These are phyloP conservation scores for Alternaria panax DNA, from an alignment of 2,329 filamentous ascomycete species.

Conservation along the genomic window DNA sequence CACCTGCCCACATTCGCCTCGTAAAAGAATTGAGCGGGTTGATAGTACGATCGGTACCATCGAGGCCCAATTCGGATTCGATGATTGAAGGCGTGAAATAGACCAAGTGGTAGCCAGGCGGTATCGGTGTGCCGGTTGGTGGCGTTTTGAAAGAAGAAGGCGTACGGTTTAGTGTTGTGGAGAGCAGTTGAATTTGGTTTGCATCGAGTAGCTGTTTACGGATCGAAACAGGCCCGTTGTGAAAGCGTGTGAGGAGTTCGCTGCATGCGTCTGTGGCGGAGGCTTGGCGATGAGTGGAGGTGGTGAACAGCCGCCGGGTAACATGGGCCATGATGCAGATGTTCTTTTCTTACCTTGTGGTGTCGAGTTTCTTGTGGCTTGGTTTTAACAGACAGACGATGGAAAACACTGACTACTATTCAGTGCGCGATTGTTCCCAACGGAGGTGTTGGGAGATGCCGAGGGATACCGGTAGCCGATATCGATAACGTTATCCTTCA, in stretches of 20 bases:
- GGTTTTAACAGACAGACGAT: not conserved
- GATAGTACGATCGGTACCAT: constrained; percentile 85
- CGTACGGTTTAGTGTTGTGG: constrained; percentile 36
- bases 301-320: constrained; percentile 30
- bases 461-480: constrained; percentile 35
- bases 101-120: constrained; percentile 80
- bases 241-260: constrained; percentile 43
- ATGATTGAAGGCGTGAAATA: constrained; percentile 82
- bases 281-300: constrained; percentile 17
- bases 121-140: constrained; percentile 53
- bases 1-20: constrained; percentile 91
- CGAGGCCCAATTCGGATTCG: constrained; percentile 70
- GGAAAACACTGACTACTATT: not conserved
- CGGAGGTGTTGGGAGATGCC: not conserved
- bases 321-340: constrained; percentile 22
- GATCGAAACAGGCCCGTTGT: constrained; percentile 35
- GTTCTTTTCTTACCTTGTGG: too few relatives aligned
- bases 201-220: constrained; percentile 43
- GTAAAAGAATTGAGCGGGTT: constrained; percentile 75
- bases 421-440: not conserved
- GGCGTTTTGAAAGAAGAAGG: constrained; percentile 31
- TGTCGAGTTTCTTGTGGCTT: too few relatives aligned
- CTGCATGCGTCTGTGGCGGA: constrained; percentile 41
- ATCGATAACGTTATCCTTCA: constrained; percentile 19
- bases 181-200: constrained; percentile 44